These are phyloP conservation scores for Tetrahymena malaccensis DNA, from an alignment of 73 alveolate species.

Conservation along the genomic window DNA sequence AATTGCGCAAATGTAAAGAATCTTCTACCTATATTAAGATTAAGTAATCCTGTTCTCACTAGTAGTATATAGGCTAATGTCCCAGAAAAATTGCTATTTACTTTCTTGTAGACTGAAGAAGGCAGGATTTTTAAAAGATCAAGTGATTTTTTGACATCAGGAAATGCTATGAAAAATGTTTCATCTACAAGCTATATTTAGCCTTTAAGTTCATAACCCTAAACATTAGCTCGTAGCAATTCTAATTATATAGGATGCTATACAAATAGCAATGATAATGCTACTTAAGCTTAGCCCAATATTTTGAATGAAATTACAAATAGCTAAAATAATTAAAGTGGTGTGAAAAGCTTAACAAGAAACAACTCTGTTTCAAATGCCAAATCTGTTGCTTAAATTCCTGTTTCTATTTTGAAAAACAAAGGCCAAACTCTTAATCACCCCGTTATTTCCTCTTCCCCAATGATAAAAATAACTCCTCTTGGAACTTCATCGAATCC, in stretches of 20 bases:
- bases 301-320: neutral
- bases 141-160: neutral
- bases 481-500: neutral
- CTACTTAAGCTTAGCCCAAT: neutral
- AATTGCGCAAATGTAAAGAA: neutral
- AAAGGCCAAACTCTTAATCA: neutral
- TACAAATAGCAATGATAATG: neutral
- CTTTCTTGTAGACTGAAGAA: neutral
- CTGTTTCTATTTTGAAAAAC: neutral
- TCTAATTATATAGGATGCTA: neutral
- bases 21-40: neutral
- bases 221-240: neutral
- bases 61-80: neutral
- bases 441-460: neutral
- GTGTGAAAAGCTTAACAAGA: neutral
- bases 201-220: neutral
- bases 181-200: neutral
- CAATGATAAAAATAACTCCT: neutral
- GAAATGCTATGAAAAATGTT: neutral
- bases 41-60: neutral
- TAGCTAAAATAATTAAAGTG: neutral
- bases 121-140: neutral
- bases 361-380: neutral
- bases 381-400: neutral
- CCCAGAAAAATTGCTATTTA: neutral